Percentiles rank a stretch among this genome's conserved stretches.
Evolutionary conservation across 2,329 filamentous ascomycete species (phyloP).

Genomic region (Monosporascus cannonballus): DNA sequence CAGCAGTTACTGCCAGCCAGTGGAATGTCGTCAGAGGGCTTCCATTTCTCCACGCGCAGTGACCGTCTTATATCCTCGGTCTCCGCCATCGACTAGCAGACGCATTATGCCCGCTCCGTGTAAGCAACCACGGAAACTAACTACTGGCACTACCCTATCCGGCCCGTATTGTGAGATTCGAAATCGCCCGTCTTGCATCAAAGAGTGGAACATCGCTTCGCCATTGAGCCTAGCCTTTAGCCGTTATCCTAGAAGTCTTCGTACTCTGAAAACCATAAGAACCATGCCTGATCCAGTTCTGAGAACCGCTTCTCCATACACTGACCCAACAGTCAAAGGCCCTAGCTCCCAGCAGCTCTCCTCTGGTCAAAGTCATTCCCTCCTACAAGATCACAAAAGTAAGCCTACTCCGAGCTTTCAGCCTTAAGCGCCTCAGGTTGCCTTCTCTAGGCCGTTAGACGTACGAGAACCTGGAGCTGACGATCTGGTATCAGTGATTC

Average conservation of each 20-base stretch:
- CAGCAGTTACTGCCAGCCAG: slow-evolving; percentile 19
- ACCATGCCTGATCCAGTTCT: slow-evolving; percentile 33
- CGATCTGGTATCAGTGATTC: slow-evolving; percentile 37
- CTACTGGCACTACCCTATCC: slow-evolving; percentile 1
- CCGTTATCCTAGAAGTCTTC: slow-evolving; percentile 11
- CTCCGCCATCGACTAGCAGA: slow-evolving; percentile 22
- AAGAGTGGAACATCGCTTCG: slow-evolving; percentile 19
- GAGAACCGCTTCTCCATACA: slow-evolving; percentile 39
- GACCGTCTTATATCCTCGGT: slow-evolving; percentile 31
- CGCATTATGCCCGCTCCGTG: slow-evolving; percentile 5
- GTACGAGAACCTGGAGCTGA: slow-evolving; percentile 11
- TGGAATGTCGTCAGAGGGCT: slow-evolving; percentile 24
- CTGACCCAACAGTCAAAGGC: slow-evolving; percentile 37
- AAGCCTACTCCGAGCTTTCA: slow-evolving; percentile 2
- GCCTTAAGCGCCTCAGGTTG: neutral
- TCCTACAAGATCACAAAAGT: slow-evolving; percentile 22
- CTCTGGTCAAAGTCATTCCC: slow-evolving; percentile 25
- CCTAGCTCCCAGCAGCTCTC: slow-evolving; percentile 35
- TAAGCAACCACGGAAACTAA: neutral
- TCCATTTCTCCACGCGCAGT: slow-evolving; percentile 22
- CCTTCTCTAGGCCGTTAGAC: neutral
- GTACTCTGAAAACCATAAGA: slow-evolving; percentile 21
- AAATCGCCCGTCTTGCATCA: slow-evolving; percentile 24
- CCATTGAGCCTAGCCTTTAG: slow-evolving; percentile 10
- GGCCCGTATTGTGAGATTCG: slow-evolving; percentile 24